phyloP scores from a whole-genome alignment of 306 rosid genomes.

The Alnus rubra region DNA sequence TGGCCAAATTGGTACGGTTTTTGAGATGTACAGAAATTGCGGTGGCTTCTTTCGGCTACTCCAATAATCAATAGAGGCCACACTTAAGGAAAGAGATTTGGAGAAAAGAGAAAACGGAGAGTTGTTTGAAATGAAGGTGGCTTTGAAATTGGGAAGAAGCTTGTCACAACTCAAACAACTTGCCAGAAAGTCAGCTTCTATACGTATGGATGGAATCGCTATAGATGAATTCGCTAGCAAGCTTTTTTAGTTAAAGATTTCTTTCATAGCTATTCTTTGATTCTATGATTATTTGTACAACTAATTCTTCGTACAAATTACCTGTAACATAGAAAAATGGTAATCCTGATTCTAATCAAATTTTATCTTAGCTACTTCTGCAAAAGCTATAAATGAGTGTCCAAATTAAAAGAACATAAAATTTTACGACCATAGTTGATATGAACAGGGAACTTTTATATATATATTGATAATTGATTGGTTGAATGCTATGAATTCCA shows the following conservation, averaged over 20 bases:
- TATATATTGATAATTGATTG: too few relatives aligned
- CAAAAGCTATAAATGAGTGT: too few relatives aligned
- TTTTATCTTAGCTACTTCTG: too few relatives aligned
- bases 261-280: neutral
- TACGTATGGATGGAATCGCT: constrained; percentile 37
- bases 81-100: constrained; percentile 45
- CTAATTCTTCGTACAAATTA: constrained; percentile 5
- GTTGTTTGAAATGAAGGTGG: constrained; percentile 56
- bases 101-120: constrained; percentile 66
- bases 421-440: too few relatives aligned
- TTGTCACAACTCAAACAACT: constrained; percentile 51
- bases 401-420: too few relatives aligned
- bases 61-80: constrained; percentile 46
- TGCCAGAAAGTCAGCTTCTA: constrained; percentile 47
- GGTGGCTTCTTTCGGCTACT: constrained; percentile 54
- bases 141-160: constrained; percentile 71
- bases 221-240: constrained; percentile 70
- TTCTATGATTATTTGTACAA: neutral
- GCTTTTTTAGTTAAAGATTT: constrained; percentile 31
- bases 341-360: neutral
- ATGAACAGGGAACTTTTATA: too few relatives aligned
- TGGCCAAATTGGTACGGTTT: constrained; percentile 71
- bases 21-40: constrained; percentile 63
- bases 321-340: neutral
- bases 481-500: too few relatives aligned